Evolutionary conservation across 1,284 basidiomycete species (phyloP), one percentile per base, ranked within the genome.

Genomic region (Coriolopsis trogii): DNA sequence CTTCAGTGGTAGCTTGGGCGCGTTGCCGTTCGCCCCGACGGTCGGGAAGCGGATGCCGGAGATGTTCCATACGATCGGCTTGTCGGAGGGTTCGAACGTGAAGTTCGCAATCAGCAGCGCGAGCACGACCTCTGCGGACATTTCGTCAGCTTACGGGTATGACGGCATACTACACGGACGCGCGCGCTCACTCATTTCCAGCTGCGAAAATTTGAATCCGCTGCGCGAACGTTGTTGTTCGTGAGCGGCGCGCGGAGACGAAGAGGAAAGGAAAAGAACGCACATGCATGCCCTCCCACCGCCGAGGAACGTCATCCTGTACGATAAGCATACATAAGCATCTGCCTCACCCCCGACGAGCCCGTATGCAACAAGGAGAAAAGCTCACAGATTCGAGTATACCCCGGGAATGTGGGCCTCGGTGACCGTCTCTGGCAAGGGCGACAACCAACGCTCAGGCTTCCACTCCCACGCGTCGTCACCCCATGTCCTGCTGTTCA

Each of bases 221-320:
- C 66, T 67, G n/a, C 16, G 29, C 25, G 12, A 4, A n/a, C 16
- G 45, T 21, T 18, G 23, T 47, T 29, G 49, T 37, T 25, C 39
- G 36, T 41, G 30, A 49, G 46, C 30, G 4, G 13, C 26, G 21
- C 10, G 29, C 18, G 16, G 8, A 12, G 25, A 16, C 16, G 23
- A 28, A 15, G n/a, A 33, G 41, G 13, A 10, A 18, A 6, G 23
- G 10, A 28, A 6, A 8, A 9, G 12, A 24, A 57, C 66, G 49
- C 46, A 68, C 67, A 69, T 68, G 63, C 68, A 69, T 6, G 63
- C 55, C 20, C 66, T 54, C 30, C 60, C 59, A 13, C 68, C 68
- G 29, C 65, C 65, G 43, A 65, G 59, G 56, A 69, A 68, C 16
- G 67, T 68, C 62, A 68, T 63, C 48, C 67, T 69, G 43, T 25